A percentile compares a stretch with the other conserved stretches of the same genome.
These are phyloP conservation scores for Pichia californica DNA, from an alignment of 805 yeast genomes.

Conservation along the genomic window DNA sequence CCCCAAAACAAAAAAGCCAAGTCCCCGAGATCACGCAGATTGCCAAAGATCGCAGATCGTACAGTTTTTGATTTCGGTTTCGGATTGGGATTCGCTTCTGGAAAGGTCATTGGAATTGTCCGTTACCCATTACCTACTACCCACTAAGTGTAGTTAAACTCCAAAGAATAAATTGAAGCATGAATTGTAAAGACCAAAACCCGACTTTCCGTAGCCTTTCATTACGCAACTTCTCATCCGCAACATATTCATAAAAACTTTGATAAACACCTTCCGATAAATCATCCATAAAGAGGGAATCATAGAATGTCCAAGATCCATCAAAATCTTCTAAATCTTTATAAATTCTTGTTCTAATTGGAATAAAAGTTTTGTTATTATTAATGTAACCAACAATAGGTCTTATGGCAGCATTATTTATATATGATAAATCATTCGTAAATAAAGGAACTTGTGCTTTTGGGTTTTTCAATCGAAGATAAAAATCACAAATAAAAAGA, in stretches of 20 bases:
- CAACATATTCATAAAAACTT: constrained; percentile 81
- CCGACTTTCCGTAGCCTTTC: constrained; percentile 77
- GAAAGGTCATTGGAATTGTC: no score
- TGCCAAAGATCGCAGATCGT: no score
- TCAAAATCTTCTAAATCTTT: constrained; percentile 79
- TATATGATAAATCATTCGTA: constrained; percentile 80
- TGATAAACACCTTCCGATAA: constrained; percentile 84
- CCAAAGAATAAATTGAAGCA: constrained; percentile 76
- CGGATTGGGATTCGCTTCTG: no score
- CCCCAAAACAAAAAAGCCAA: no score
- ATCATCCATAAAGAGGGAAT: constrained; percentile 85
- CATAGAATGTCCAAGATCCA: constrained; percentile 96
- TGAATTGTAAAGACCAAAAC: constrained; percentile 84
- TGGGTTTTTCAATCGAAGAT: constrained; percentile 75
- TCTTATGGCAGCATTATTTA: constrained; percentile 84
- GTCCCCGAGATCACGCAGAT: no score
- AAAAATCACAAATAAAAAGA: constrained; percentile 66
- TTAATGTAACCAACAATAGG: constrained; percentile 96
- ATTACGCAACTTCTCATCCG: constrained; percentile 74
- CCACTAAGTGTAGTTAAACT: constrained; percentile 57
- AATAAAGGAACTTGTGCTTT: constrained; percentile 86
- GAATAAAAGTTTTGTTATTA: constrained; percentile 82
- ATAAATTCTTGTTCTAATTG: constrained; percentile 74
- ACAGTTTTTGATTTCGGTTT: no score
- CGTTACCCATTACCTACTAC: not conserved